Base-by-base conservation (phyloP, 2,329 filamentous ascomycete species). In the Ampelomyces quisqualis region DNA sequence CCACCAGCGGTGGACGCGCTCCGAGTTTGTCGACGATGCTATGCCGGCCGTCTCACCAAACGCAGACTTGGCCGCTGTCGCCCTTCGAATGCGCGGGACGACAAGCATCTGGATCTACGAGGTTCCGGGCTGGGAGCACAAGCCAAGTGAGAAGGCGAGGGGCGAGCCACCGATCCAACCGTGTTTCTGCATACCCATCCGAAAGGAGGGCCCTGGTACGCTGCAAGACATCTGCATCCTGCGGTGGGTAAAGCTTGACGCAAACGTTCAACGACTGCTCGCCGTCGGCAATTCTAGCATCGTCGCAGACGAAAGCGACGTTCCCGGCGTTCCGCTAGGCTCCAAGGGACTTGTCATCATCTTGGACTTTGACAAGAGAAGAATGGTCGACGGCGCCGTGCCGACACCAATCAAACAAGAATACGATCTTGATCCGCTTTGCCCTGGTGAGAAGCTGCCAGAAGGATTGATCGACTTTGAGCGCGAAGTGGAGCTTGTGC, bases 391-490 rank as follows among this genome's bases (percentile, higher is more conserved):
- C 7, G 45, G 45, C n/a, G 38, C 53, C 32, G 47, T 51, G n/a
- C 57, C 60, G 4, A 46, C 48, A 1, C 57, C 58, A 9, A 46
- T 60, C 10, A 65, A 59, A 38, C 62, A 58, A 2, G 60, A 65
- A 27, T 67, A 67, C 33, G 66, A 69, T 39, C 33, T 71, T 5
- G 68, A 70, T 37, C 58, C 60, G 10, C 51, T 69, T 5, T 61
- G 64, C 22, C 63, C 67, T 4, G 65, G 64, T 8, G 68, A 71
- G 44, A 52, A 57, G 41, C 47, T 71, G 2, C 65, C 65, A 7
- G 67, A 70, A 52, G 67, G 67, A 27, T 58, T 56, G 0, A 62
- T 71, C n/a, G 64, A 68, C 33, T 70, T 70, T 46, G 68, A 71
- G 9, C 52, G 64, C 15, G 68, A 71, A 43, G 68, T 71, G 1